These are phyloP conservation scores for Populus ilicifolia DNA, from an alignment of 345 rosid genomes.

Conservation along the genomic window DNA sequence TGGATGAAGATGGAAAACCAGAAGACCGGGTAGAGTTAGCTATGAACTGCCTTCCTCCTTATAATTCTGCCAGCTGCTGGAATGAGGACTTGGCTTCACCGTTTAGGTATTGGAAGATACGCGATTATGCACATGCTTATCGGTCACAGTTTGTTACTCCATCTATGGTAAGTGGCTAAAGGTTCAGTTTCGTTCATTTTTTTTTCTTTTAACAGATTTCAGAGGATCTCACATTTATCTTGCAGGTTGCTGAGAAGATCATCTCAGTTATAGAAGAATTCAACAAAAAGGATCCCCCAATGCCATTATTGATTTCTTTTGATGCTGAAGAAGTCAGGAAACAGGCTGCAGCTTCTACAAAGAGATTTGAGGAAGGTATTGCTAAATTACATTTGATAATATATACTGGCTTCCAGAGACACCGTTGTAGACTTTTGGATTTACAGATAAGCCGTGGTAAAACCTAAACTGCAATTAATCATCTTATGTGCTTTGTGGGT, in stretches of 20 bases:
- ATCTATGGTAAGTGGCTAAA: slow-evolving; percentile 38
- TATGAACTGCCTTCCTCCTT: slow-evolving; percentile 62
- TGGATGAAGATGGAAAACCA: slow-evolving; percentile 62
- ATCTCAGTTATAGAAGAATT: slow-evolving; percentile 55
- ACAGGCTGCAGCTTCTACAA: slow-evolving; percentile 80
- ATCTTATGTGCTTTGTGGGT: background rate
- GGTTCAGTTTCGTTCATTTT: background rate
- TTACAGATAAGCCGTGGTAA: background rate
- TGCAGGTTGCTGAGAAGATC: slow-evolving; percentile 63
- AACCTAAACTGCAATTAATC: slow-evolving; percentile 6
- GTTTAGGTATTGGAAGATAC: slow-evolving; percentile 83
- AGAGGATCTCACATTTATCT: slow-evolving; percentile 10
- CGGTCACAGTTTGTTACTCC: slow-evolving; percentile 71
- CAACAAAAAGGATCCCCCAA: slow-evolving; percentile 49
- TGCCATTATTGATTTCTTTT: slow-evolving; percentile 58
- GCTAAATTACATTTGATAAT: background rate
- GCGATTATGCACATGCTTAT: slow-evolving; percentile 79
- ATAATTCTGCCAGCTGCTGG: slow-evolving; percentile 49
- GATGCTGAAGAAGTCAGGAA: slow-evolving; percentile 57
- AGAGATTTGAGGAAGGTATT: slow-evolving; percentile 74
- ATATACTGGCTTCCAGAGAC: background rate
- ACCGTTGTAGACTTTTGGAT: too few relatives aligned
- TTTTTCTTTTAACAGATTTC: background rate
- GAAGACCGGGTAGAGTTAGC: slow-evolving; percentile 60
- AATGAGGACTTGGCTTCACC: slow-evolving; percentile 29